Evolutionary conservation across 2,329 filamentous ascomycete species (phyloP).

Genomic region (Amylocarpus encephaloides): DNA sequence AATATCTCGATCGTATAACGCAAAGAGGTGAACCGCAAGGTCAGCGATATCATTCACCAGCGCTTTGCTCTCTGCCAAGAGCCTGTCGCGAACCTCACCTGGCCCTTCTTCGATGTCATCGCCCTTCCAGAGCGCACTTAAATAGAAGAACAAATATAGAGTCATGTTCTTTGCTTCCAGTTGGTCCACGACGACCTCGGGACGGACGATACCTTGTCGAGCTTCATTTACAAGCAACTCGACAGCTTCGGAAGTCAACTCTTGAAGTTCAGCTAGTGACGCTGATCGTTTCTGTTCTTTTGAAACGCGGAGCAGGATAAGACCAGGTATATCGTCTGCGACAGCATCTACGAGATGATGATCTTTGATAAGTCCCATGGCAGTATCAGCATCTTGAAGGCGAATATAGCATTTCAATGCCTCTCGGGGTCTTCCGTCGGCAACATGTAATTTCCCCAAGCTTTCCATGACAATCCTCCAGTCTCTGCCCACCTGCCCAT

Average conservation of each 20-base stretch:
- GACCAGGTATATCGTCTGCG: constrained; percentile 80
- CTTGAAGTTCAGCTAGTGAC: constrained; percentile 64
- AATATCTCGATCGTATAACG: constrained; percentile 69
- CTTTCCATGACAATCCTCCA: constrained; percentile 88
- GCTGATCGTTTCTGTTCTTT: constrained; percentile 61
- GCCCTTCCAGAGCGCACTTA: constrained; percentile 78
- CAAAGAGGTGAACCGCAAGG: constrained; percentile 78
- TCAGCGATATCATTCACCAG: constrained; percentile 85
- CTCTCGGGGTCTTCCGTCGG: constrained; percentile 72
- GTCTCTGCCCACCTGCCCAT: constrained; percentile 66
- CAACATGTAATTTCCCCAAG: constrained; percentile 77
- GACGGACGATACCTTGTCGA: constrained; percentile 76
- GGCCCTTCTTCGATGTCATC: constrained; percentile 53
- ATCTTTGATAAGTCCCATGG: constrained; percentile 78
- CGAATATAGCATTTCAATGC: constrained; percentile 84
- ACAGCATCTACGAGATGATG: constrained; percentile 87
- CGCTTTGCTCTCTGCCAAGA: constrained; percentile 53
- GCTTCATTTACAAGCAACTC: constrained; percentile 85
- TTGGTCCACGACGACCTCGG: constrained; percentile 71
- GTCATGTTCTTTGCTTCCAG: constrained; percentile 60
- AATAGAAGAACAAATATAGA: constrained; percentile 86
- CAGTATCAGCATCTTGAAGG: constrained; percentile 84
- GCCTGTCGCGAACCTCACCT: constrained; percentile 48
- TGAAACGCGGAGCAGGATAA: constrained; percentile 81
- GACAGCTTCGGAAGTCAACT: constrained; percentile 76